These are phyloP conservation scores for Hibiscus trionum DNA, from an alignment of 345 rosid species.

Conservation along the genomic window DNA sequence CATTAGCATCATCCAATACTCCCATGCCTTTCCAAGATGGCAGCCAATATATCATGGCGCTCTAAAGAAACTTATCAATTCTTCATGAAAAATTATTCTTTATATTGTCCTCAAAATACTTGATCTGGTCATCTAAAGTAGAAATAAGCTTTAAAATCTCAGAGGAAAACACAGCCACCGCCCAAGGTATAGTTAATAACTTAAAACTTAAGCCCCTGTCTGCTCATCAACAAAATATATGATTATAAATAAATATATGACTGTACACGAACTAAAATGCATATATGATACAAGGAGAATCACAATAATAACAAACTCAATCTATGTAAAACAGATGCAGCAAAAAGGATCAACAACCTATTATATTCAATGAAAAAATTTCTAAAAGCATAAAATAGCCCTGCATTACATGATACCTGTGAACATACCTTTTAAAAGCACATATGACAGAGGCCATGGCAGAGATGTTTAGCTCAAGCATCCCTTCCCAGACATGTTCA, in stretches of 20 bases:
- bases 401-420: not conserved
- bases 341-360: not conserved
- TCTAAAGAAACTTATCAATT: not conserved
- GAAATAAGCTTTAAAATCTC: not conserved
- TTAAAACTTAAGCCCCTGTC: too few relatives aligned
- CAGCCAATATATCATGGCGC: not conserved
- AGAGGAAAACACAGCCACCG: too few relatives aligned
- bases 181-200: too few relatives aligned
- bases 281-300: not conserved
- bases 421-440: conserved; percentile 62
- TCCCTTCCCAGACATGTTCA: conserved; percentile 70
- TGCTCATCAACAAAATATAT: too few relatives aligned
- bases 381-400: not conserved
- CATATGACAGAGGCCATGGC: conserved; percentile 44
- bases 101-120: not conserved
- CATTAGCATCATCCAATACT: not conserved
- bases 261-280: not conserved
- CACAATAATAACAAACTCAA: not conserved
- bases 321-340: not conserved
- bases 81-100: not conserved
- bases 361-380: not conserved
- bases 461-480: conserved; percentile 53
- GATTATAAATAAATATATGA: not conserved
- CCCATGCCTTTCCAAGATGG: not conserved
- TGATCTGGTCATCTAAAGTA: not conserved